Percentiles rank a stretch among this genome's conserved stretches.
phyloP scores from a whole-genome alignment of 2,329 filamentous ascomycete species.

The Paramyrothecium roridum region DNA sequence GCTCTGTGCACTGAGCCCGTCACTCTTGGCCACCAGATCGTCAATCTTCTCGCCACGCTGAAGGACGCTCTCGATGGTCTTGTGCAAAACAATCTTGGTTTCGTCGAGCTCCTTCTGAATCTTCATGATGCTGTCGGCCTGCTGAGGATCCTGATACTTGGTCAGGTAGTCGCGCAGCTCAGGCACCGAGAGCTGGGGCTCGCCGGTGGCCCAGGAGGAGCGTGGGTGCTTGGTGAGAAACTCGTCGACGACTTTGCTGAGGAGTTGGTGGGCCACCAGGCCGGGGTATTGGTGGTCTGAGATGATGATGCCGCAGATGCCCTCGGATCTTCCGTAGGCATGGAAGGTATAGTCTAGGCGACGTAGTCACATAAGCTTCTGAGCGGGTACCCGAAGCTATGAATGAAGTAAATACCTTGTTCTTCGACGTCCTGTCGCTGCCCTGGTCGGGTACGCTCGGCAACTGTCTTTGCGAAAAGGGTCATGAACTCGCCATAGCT shows the following conservation, averaged over 20 bases:
- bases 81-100: slow-evolving; percentile 95
- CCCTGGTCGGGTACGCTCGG: slow-evolving; percentile 77
- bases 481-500: slow-evolving; percentile 68
- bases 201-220: slow-evolving; percentile 59
- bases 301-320: slow-evolving; percentile 74
- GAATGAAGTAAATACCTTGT: slow-evolving; percentile 50
- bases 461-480: slow-evolving; percentile 82
- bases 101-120: slow-evolving; percentile 97
- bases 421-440: slow-evolving; percentile 84
- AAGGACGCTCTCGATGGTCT: slow-evolving; percentile 86
- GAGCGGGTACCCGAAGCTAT: neutral
- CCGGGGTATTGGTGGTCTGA: slow-evolving; percentile 72
- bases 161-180: slow-evolving; percentile 72
- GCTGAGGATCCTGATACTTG: slow-evolving; percentile 79
- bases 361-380: slow-evolving; percentile 12
- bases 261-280: slow-evolving; percentile 79
- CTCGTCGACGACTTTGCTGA: slow-evolving; percentile 84
- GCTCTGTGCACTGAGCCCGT: slow-evolving; percentile 83
- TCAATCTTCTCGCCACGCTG: slow-evolving; percentile 97
- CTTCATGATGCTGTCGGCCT: slow-evolving; percentile 90
- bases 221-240: slow-evolving; percentile 76
- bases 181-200: slow-evolving; percentile 58
- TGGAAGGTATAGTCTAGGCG: slow-evolving; percentile 67
- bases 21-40: slow-evolving; percentile 87
- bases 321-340: slow-evolving; percentile 72